Conservation (phyloP, 176 grass and related monocot species). For the Musa schizocarpa region DNA sequence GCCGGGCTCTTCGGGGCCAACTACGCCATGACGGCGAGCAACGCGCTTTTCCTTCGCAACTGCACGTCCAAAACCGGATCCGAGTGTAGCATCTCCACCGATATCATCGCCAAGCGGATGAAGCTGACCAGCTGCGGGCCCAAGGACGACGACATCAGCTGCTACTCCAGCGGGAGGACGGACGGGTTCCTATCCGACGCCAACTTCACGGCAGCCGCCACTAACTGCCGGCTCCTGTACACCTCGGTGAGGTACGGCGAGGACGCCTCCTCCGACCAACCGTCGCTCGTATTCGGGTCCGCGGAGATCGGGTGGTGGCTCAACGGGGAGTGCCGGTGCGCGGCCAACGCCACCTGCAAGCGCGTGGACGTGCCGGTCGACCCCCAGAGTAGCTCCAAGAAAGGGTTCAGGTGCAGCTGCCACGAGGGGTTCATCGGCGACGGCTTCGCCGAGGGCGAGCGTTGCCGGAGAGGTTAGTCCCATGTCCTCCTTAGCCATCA, state of each 20-base stretch:
- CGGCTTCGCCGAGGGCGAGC: conserved; percentile 2
- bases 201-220: background rate
- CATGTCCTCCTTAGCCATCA: background rate
- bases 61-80: background rate
- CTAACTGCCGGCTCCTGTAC: background rate
- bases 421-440: background rate
- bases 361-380: background rate
- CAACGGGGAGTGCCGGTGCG: background rate
- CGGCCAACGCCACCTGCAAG: background rate
- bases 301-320: conserved; percentile 13
- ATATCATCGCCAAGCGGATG: background rate
- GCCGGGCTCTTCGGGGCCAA: background rate
- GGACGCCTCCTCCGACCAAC: background rate
- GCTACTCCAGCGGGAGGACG: background rate
- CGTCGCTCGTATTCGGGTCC: background rate
- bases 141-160: background rate
- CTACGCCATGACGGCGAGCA: background rate
- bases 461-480: conserved; percentile 1
- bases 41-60: background rate
- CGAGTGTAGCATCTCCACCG: background rate
- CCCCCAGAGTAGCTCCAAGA: background rate
- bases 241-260: background rate
- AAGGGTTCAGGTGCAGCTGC: background rate
- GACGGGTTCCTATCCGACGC: background rate
- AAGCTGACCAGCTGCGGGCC: background rate